These are phyloP conservation scores for Russula sp. DNA, from an alignment of 768 basidiomycete genomes.

Conservation along the genomic window DNA sequence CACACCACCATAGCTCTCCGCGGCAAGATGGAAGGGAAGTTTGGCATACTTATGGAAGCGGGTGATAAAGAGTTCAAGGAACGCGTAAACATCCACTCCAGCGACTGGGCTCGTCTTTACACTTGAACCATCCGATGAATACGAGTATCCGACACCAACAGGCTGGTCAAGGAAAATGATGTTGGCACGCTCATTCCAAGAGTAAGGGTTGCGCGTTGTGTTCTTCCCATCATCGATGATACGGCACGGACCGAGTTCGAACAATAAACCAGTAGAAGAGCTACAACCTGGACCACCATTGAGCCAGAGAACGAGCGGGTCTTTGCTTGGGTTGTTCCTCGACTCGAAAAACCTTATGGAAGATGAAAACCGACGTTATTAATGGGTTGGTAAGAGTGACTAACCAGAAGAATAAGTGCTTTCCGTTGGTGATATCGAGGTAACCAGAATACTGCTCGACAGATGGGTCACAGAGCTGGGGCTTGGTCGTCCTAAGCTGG, in stretches of 20 bases:
- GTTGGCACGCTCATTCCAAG: conserved; percentile 81
- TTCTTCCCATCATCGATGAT: conserved; percentile 37
- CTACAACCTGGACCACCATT: conserved; percentile 56
- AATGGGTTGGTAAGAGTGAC: not conserved
- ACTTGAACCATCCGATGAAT: conserved; percentile 62
- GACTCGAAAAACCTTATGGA: conserved; percentile 82
- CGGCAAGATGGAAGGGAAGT: conserved; percentile 69
- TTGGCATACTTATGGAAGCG: conserved; percentile 67
- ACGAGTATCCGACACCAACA: conserved; percentile 86
- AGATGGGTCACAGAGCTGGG: conserved; percentile 42
- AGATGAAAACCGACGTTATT: not conserved
- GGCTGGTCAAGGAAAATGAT: conserved; percentile 76
- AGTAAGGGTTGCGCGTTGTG: conserved; percentile 66
- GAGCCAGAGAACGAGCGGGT: conserved; percentile 87
- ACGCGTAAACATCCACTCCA: conserved; percentile 84
- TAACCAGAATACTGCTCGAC: conserved; percentile 52
- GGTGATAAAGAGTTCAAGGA: conserved; percentile 73
- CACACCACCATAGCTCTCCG: conserved; percentile 65
- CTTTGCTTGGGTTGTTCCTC: conserved; percentile 59
- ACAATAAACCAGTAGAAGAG: conserved; percentile 23
- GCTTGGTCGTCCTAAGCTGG: conserved; percentile 35
- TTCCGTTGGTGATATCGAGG: conserved; percentile 46
- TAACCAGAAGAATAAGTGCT: conserved; percentile 56
- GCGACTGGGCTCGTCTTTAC: conserved; percentile 80
- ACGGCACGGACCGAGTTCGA: conserved; percentile 22